Base-by-base conservation (phyloP, 164 flowering plant species). In the Vitis vinifera region DNA sequence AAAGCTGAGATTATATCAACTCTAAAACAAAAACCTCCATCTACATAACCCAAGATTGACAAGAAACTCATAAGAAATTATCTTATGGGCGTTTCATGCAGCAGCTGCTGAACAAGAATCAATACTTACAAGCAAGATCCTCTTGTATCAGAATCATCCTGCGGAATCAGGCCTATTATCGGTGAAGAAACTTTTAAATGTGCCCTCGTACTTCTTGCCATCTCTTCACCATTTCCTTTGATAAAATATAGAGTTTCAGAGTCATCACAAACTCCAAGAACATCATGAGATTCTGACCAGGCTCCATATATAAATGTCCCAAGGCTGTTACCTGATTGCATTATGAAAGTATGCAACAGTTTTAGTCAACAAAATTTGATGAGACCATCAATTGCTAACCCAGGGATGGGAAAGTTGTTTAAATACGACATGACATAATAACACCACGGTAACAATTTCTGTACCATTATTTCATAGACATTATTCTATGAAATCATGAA, bases 271-370 rank as follows among this genome's bases (percentile, higher is more conserved):
- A 89, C 80, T 67, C 93, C 97, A 78, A 96, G 89, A 69, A 96
- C 68, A 76, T 82, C 88, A 78, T 86, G 88, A 72, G 71, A 68
- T 73, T 91, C 99, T 9, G 93, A 91, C 99, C 98, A 96, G 63
- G 86, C 78, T 76, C 99, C 99, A 77, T 63, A 75, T 15, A 63
- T 76, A 76, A 90, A 89, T 65, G 79, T 66, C 52, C 76, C 71
- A 59, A 66, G 51, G 67, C 62, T 78, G 61, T 69, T 59, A 80
- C 86, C 98, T 94, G 78, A 72, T 37, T 72, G 63, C 67, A 78
- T 59, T 9, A 59, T 31, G 16, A 52, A 3, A 27, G 51, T 68
- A 10, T 67, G 63, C 56, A 50, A 66, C 27, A 23, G 27, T 23
- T 23, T 23, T 23, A 23, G 27, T 23, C 27, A 23, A 23, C 27